These are phyloP conservation scores for Astragalus membranaceus DNA, from an alignment of 306 rosid species.

Conservation along the genomic window DNA sequence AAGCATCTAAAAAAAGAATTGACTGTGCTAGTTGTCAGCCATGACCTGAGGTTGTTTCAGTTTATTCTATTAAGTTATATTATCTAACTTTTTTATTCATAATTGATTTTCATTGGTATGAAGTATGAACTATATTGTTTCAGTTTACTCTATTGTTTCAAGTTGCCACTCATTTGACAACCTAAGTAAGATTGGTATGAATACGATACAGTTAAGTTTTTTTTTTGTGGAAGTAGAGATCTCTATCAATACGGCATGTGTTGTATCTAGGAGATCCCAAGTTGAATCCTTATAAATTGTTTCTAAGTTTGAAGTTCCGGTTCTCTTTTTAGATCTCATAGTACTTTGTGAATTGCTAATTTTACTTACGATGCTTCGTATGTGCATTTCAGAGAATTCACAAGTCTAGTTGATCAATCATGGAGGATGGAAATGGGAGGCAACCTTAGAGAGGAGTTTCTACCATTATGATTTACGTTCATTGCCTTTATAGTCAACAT, in stretches of 20 bases:
- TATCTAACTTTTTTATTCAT: background rate
- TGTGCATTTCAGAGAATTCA: slow-evolving; percentile 66
- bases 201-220: background rate
- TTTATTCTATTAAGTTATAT: slow-evolving; percentile 11
- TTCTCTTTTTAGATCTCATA: slow-evolving; percentile 6
- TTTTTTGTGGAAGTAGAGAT: background rate
- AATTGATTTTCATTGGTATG: background rate
- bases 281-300: background rate
- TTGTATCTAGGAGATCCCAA: background rate
- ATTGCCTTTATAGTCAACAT: slow-evolving; percentile 26
- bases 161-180: background rate
- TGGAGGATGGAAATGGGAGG: slow-evolving; percentile 98
- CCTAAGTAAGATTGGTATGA: background rate
- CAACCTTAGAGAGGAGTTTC: slow-evolving; percentile 57
- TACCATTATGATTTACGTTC: slow-evolving; percentile 29
- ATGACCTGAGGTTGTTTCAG: slow-evolving; percentile 60
- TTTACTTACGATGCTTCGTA: slow-evolving; percentile 26
- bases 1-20: slow-evolving; percentile 74
- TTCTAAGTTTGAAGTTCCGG: background rate
- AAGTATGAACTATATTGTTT: too few species aligned
- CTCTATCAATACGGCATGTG: background rate
- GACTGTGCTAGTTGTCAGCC: slow-evolving; percentile 83
- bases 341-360: background rate
- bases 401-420: slow-evolving; percentile 65
- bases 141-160: too few species aligned